Evolutionary conservation across 192 early-diverging fungal species (phyloP), one percentile per base, ranked within the genome.

Genomic region (Dissophora globulifera): DNA sequence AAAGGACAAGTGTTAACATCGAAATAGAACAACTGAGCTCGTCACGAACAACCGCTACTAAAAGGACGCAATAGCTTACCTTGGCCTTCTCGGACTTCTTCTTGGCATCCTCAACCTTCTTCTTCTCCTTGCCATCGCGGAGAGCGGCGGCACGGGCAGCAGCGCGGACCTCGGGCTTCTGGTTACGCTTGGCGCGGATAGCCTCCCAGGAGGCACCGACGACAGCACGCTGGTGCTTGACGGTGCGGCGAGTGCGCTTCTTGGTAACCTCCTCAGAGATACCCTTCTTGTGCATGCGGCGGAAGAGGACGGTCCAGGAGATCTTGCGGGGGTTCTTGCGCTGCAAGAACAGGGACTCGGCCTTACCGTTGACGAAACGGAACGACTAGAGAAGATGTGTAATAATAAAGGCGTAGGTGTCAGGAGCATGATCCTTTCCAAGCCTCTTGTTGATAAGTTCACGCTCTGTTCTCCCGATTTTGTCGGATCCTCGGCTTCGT

Each of bases 281-380:
- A 84, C 96, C 98, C 94, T 99, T 99, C 90, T 95, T 95, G 91
- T 98, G 93, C 80, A 96, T 89, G 86, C 94, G 95, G 81, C 98
- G 94, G 94, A 91, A 98, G 62, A 96, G 91, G 43, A 89, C 86
- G 58, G 98, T 98, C 98, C 98, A 99, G 83, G 86, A 85, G 75
- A 99, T 88, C 89, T 97, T 97, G 78, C 96, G 94, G 42, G 96
- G 95, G 92, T 99, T 99, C 86, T 93, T 87, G 82, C 90, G 88
- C 88, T 98, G 96, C 69, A 95, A 85, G 92, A 98, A 99, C 81
- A 95, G 89, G 48, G 96, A 98, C 85, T 96, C 94, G 80, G 85
- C 86, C 92, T 99, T 99, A 54, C 94, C 94, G 89, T 92, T 94
- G 82, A 98, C 83, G 86, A 99, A 98, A 78, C 93, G 95, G 95